These are phyloP conservation scores for Achaetomiella virescens DNA, from an alignment of 495 filamentous ascomycete genomes.

Conservation along the genomic window DNA sequence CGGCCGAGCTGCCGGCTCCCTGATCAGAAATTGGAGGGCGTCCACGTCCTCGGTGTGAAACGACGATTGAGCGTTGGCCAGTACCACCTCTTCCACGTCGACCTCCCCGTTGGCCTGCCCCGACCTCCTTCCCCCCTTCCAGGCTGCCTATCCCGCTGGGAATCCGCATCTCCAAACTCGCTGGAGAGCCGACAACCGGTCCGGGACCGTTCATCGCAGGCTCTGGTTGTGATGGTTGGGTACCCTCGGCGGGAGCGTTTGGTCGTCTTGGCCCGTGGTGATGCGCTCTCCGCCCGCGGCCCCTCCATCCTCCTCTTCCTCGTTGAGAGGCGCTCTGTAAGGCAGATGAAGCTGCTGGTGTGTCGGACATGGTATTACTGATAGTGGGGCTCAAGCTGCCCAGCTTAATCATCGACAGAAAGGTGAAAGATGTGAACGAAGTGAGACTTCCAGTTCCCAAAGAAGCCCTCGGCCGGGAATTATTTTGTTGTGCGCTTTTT, in stretches of 20 bases:
- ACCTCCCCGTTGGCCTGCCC: constrained; percentile 35
- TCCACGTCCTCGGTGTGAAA: constrained; percentile 44
- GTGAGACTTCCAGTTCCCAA: not conserved
- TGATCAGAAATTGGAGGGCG: constrained; percentile 30
- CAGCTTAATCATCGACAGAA: not conserved
- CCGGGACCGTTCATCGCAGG: constrained; percentile 1
- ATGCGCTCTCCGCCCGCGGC: constrained; percentile 9
- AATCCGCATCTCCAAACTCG: not conserved
- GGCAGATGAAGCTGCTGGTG: not conserved
- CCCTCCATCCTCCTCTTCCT: constrained; percentile 21
- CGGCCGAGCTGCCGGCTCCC: constrained; percentile 18
- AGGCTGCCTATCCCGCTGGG: not conserved
- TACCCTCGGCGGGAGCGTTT: not conserved
- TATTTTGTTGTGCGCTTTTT: constrained; percentile 39
- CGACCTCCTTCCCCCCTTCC: constrained; percentile 14
- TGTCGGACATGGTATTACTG: constrained; percentile 15
- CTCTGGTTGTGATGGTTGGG: not conserved
- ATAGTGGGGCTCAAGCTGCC: not conserved
- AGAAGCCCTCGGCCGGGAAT: not conserved
- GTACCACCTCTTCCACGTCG: constrained; percentile 35
- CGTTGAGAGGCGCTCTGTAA: constrained; percentile 16
- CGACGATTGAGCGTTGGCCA: constrained; percentile 32
- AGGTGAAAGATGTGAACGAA: not conserved
- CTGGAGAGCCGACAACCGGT: not conserved
- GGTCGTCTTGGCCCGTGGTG: not conserved